Percentiles rank a stretch among this genome's conserved stretches.
Evolutionary conservation across 495 filamentous ascomycete species (phyloP).

Genomic region (Zalerion maritima): DNA sequence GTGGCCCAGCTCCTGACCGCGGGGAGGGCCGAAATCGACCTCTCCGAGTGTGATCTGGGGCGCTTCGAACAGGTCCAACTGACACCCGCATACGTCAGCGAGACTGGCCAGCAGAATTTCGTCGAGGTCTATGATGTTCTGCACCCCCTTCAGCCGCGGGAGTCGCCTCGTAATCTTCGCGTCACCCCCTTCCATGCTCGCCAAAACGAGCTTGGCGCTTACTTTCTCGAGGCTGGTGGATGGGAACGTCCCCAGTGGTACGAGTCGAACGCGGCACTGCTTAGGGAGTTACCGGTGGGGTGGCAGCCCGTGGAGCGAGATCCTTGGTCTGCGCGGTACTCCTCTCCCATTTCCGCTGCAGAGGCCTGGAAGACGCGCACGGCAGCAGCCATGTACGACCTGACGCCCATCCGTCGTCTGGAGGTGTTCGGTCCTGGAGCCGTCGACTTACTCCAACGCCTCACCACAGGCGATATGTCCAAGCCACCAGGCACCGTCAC

Average conservation of each 20-base stretch:
- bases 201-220: constrained; percentile 31
- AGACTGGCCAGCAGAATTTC: constrained; percentile 37
- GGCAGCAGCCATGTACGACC: constrained; percentile 38
- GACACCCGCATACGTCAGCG: constrained; percentile 25
- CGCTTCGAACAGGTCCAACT: constrained; percentile 36
- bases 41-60: constrained; percentile 33
- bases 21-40: constrained; percentile 29
- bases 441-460: constrained; percentile 24
- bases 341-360: constrained; percentile 33
- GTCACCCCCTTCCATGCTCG: constrained; percentile 30
- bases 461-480: constrained; percentile 28
- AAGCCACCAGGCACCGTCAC: constrained; percentile 22
- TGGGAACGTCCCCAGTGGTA: constrained; percentile 41
- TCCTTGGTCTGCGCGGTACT: constrained; percentile 28
- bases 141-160: constrained; percentile 32
- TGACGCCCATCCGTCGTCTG: constrained; percentile 36
- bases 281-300: constrained; percentile 24
- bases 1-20: constrained; percentile 33
- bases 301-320: constrained; percentile 32
- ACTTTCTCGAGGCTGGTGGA: constrained; percentile 31
- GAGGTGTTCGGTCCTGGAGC: constrained; percentile 33
- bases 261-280: constrained; percentile 27
- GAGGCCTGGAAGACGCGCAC: constrained; percentile 40
- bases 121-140: constrained; percentile 39
- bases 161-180: constrained; percentile 32